phyloP scores from a whole-genome alignment of 1,139 yeast genomes.

The Hyphopichia buzzinii region DNA sequence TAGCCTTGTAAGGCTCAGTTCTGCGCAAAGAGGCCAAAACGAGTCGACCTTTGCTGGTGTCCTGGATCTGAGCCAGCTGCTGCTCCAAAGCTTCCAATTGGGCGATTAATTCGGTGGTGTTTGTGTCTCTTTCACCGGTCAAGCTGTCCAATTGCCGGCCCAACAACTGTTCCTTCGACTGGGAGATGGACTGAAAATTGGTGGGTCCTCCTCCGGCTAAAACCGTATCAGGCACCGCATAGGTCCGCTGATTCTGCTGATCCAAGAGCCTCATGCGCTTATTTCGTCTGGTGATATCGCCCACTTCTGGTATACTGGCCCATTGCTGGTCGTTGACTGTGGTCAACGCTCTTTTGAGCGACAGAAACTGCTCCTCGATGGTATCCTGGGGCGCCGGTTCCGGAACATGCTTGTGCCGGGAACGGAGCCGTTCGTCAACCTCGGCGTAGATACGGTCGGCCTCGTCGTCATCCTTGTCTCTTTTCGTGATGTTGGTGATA shows the following conservation, averaged over 20 bases:
- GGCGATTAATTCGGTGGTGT: slow-evolving; percentile 18
- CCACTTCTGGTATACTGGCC: slow-evolving; percentile 82
- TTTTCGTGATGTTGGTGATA: slow-evolving; percentile 17
- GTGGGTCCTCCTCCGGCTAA: slow-evolving; percentile 33
- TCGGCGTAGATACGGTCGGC: slow-evolving; percentile 70
- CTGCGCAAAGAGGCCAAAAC: slow-evolving; percentile 68
- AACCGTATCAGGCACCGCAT: slow-evolving; percentile 81
- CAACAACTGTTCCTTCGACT: slow-evolving; percentile 53
- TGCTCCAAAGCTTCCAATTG: slow-evolving; percentile 2
- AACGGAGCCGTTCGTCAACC: slow-evolving; percentile 57
- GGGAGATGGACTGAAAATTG: slow-evolving; percentile 48
- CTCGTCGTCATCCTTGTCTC: slow-evolving; percentile 50
- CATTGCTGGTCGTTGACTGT: slow-evolving; percentile 69
- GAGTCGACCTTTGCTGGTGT: slow-evolving; percentile 55
- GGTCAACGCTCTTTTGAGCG: slow-evolving; percentile 63
- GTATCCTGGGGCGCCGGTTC: slow-evolving; percentile 12
- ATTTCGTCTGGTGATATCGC: slow-evolving; percentile 79
- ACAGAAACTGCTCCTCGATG: slow-evolving; percentile 31
- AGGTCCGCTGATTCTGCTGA: slow-evolving; percentile 65
- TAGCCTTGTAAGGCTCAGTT: slow-evolving; percentile 70
- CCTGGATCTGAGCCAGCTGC: slow-evolving; percentile 29
- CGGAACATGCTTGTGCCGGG: slow-evolving; percentile 23
- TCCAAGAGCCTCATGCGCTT: slow-evolving; percentile 66
- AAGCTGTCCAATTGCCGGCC: slow-evolving; percentile 44
- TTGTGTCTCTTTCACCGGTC: slow-evolving; percentile 2